These are phyloP conservation scores for Immersiella caudata DNA, from an alignment of 495 filamentous ascomycete genomes.

Conservation along the genomic window DNA sequence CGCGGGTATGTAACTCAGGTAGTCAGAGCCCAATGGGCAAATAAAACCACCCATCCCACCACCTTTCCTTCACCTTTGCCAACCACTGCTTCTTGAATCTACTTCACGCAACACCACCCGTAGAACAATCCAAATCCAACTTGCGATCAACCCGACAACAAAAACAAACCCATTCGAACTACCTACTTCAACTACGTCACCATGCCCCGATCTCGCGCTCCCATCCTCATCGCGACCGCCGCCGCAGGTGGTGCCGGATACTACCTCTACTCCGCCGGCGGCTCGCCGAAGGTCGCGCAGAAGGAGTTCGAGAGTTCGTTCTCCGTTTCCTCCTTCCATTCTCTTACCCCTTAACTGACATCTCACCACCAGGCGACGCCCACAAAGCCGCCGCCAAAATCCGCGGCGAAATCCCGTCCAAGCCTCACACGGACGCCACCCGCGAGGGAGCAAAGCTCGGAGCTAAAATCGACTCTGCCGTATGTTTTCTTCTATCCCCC, in stretches of 20 bases:
- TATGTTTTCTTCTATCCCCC: conserved; percentile 31
- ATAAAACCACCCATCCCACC: conserved; percentile 10
- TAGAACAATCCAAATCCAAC: conserved; percentile 4
- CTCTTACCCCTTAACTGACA: conserved; percentile 16
- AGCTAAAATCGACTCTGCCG: conserved; percentile 49
- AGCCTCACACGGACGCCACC: conserved; percentile 41
- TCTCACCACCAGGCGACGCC: conserved; percentile 56
- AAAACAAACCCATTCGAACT: neutral
- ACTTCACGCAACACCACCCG: conserved; percentile 1
- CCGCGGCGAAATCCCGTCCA: conserved; percentile 57
- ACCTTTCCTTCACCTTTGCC: neutral
- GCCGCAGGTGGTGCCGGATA: conserved; percentile 75
- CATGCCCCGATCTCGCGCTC: conserved; percentile 59
- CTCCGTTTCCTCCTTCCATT: neutral
- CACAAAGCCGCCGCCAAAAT: conserved; percentile 66
- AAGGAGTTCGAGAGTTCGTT: conserved; percentile 78
- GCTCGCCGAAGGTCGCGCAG: conserved; percentile 76
- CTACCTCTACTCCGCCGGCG: conserved; percentile 89
- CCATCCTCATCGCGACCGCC: conserved; percentile 61
- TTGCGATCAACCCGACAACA: neutral
- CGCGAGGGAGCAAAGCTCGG: conserved; percentile 47
- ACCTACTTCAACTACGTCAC: conserved; percentile 30
- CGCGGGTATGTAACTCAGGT: neutral
- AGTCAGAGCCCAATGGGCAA: conserved; percentile 9
- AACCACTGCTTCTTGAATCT: neutral